A percentile compares a stretch with the other conserved stretches of the same genome.
Conservation (phyloP, 352 stramenopile species). For the Phytopythium boreale region DNA sequence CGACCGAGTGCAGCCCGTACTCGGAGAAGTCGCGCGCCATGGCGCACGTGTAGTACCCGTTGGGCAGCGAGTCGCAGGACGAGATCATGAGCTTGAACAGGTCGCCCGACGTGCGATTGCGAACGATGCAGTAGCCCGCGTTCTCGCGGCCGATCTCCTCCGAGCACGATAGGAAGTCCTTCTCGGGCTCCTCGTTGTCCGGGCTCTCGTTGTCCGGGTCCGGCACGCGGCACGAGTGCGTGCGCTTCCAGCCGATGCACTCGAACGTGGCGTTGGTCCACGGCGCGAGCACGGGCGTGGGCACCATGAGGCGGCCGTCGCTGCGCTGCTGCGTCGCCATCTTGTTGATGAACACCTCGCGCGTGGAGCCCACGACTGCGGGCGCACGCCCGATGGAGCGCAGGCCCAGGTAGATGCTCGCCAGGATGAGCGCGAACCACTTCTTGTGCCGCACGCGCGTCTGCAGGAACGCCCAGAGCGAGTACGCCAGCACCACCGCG, state of each 20-base stretch:
- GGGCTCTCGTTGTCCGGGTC: constrained; percentile 36
- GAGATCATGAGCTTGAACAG: constrained; percentile 83
- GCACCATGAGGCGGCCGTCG: constrained; percentile 53
- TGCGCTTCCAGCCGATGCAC: constrained; percentile 84
- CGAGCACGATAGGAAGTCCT: constrained; percentile 69
- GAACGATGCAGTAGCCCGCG: constrained; percentile 82
- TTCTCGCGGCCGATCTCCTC: constrained; percentile 68
- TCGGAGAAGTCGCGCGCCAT: constrained; percentile 85
- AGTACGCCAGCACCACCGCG: constrained; percentile 63
- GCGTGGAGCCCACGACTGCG: constrained; percentile 47
- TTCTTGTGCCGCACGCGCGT: constrained; percentile 69
- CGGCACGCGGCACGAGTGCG: constrained; percentile 61
- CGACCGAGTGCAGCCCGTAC: constrained; percentile 63
- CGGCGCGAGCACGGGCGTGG: constrained; percentile 45
- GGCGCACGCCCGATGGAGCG: constrained; percentile 53
- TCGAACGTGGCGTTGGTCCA: constrained; percentile 83
- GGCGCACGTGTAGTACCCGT: constrained; percentile 72
- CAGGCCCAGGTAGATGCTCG: constrained; percentile 49
- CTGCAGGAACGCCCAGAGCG: constrained; percentile 49
- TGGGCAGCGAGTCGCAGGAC: constrained; percentile 65
- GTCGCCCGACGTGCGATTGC: constrained; percentile 78
- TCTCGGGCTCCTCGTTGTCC: constrained; percentile 47
- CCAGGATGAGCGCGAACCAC: constrained; percentile 54
- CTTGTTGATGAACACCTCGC: constrained; percentile 72
- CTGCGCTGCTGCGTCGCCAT: constrained; percentile 67